phyloP scores from a whole-genome alignment of 1,139 yeast genomes.

The Yamadazyma dushanensis region DNA sequence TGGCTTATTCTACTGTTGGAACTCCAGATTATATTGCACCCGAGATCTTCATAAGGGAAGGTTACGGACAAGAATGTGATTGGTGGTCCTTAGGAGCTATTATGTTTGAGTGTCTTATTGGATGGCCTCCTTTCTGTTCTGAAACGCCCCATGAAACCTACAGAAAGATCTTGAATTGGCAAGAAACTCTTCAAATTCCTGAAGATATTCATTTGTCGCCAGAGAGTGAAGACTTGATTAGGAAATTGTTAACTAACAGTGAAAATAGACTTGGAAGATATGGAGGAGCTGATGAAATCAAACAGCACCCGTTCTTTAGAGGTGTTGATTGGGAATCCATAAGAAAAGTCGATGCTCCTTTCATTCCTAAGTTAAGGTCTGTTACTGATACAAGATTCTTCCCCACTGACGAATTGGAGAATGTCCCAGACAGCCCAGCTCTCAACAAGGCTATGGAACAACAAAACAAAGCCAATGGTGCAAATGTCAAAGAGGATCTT shows the following conservation, averaged over 20 bases:
- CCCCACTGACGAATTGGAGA: slow-evolving; percentile 96
- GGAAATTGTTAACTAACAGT: slow-evolving; percentile 76
- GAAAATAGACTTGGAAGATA: slow-evolving; percentile 88
- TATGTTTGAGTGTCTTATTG: slow-evolving; percentile 97
- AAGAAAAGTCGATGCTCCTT: slow-evolving; percentile 92
- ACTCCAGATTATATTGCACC: slow-evolving; percentile 99
- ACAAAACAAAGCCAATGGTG: slow-evolving; percentile 43
- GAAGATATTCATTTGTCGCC: slow-evolving; percentile 93
- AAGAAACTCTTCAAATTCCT: slow-evolving; percentile 88
- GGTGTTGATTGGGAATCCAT: slow-evolving; percentile 98
- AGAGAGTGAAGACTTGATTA: slow-evolving; percentile 90
- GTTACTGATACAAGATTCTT: slow-evolving; percentile 96
- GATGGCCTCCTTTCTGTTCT: slow-evolving; percentile 99
- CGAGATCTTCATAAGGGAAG: slow-evolving; percentile 93
- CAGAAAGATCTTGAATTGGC: slow-evolving; percentile 92
- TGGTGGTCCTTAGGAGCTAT: slow-evolving; percentile 99
- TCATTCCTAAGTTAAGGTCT: slow-evolving; percentile 60
- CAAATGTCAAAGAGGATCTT: slow-evolving; percentile 73
- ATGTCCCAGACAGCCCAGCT: slow-evolving; percentile 93
- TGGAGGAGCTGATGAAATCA: slow-evolving; percentile 93
- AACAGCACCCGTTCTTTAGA: slow-evolving; percentile 88
- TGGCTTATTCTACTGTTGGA: slow-evolving; percentile 99
- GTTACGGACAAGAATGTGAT: slow-evolving; percentile 98
- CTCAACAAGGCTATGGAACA: slow-evolving; percentile 68
- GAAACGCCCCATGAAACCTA: slow-evolving; percentile 99